phyloP scores from a whole-genome alignment of 2,329 filamentous ascomycete genomes.

The Verticillium isaacii region DNA sequence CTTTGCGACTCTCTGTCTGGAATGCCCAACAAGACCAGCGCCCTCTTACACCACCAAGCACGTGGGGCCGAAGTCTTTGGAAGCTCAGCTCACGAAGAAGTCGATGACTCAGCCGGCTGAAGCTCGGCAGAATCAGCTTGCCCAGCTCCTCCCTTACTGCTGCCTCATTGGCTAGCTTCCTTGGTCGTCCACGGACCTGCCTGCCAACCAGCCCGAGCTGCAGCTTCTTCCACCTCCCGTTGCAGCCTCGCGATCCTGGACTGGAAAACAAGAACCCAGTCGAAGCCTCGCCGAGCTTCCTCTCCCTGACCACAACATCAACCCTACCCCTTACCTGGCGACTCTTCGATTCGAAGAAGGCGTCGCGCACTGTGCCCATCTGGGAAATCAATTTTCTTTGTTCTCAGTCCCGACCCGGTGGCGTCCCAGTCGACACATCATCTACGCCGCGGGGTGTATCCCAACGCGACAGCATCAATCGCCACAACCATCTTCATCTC shows the following conservation, averaged over 20 bases:
- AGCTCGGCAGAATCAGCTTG: neutral
- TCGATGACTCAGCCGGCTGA: neutral
- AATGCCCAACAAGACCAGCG: too few relatives aligned
- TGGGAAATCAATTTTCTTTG: neutral
- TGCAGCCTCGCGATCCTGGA: neutral
- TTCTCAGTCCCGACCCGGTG: neutral
- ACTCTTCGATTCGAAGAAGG: neutral
- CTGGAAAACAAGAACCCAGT: neutral
- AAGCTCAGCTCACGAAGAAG: too few relatives aligned
- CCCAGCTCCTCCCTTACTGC: neutral
- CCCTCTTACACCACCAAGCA: too few relatives aligned
- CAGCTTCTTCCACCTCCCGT: neutral
- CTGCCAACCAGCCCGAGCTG: neutral
- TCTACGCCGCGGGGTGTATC: neutral
- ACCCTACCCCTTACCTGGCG: neutral
- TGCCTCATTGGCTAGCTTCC: neutral
- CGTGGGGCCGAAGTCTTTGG: too few relatives aligned
- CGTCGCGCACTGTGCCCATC: neutral
- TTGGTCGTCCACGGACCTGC: neutral
- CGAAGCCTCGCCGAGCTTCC: neutral
- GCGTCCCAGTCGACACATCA: neutral
- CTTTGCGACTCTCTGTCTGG: too few relatives aligned
- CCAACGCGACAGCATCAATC: neutral
- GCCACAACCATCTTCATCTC: neutral
- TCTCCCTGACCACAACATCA: neutral